Conservation (phyloP, 257 asterid species). For the Gentiana macrophylla region DNA sequence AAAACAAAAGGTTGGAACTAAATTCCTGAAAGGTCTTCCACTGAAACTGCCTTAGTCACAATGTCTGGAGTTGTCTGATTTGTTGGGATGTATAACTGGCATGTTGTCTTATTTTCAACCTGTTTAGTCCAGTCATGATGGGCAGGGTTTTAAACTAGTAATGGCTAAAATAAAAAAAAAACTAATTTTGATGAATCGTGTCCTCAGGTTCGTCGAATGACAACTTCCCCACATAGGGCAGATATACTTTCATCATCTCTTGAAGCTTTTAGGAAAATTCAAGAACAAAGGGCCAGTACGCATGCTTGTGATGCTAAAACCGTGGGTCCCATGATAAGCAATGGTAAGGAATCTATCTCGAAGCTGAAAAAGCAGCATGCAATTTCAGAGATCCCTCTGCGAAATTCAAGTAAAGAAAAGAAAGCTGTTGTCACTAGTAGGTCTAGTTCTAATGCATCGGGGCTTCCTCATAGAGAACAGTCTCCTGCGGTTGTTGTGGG, state of each 20-base stretch:
- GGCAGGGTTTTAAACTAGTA: no score
- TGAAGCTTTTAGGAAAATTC: slow-evolving; percentile 92
- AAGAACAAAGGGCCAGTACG: slow-evolving; percentile 56
- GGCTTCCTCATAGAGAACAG: slow-evolving; percentile 40
- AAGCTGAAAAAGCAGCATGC: slow-evolving; percentile 32
- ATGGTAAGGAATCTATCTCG: slow-evolving; percentile 25
- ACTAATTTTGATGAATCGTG: slow-evolving; percentile 13
- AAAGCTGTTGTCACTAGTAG: slow-evolving; percentile 32
- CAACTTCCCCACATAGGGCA: slow-evolving; percentile 98
- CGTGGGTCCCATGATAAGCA: slow-evolving; percentile 25
- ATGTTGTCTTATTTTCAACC: no score
- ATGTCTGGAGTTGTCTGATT: no score
- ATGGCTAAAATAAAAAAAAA: no score
- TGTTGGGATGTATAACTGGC: no score
- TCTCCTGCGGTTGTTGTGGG: slow-evolving; percentile 24
- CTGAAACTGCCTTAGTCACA: no score
- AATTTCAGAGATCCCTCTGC: slow-evolving; percentile 31
- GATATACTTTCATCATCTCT: slow-evolving; percentile 95
- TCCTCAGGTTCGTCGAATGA: slow-evolving; percentile 93
- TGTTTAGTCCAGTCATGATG: no score
- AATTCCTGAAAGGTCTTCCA: no score
- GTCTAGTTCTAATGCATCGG: slow-evolving; percentile 34
- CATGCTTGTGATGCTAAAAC: slow-evolving; percentile 28
- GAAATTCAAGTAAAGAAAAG: slow-evolving; percentile 41
- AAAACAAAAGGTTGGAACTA: no score